Conservation (phyloP, 345 rosid species). For the Linum lewisii region DNA sequence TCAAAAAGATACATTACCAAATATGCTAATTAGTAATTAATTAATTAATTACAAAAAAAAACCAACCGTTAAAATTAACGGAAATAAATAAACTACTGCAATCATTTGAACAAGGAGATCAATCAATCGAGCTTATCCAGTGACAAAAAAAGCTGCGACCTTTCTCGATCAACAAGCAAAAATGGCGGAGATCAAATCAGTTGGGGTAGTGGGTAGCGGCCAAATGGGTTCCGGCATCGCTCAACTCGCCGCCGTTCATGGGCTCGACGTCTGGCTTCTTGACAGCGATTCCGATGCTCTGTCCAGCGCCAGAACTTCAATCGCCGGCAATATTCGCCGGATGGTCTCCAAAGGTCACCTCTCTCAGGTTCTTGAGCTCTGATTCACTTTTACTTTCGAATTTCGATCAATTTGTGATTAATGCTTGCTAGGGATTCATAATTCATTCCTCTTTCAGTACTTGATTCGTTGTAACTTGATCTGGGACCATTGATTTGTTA, state of each 20-base stretch:
- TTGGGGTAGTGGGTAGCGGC: constrained; percentile 77
- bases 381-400: too few relatives aligned
- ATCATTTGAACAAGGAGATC: too few relatives aligned
- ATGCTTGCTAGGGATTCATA: background rate
- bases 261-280: constrained; percentile 51
- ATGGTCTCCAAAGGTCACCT: constrained; percentile 55
- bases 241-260: constrained; percentile 62
- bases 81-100: too few relatives aligned
- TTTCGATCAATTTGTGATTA: too few relatives aligned
- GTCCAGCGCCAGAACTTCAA: constrained; percentile 41
- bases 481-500: background rate
- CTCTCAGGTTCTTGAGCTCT: constrained; percentile 34
- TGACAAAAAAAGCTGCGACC: background rate
- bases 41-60: too few relatives aligned
- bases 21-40: too few relatives aligned
- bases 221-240: constrained; percentile 99
- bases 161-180: background rate
- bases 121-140: background rate
- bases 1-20: too few relatives aligned
- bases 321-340: constrained; percentile 47
- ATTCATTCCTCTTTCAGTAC: too few relatives aligned
- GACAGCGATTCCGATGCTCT: constrained; percentile 63
- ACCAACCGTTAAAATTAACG: too few relatives aligned
- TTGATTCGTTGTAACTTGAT: background rate
- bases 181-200: constrained; percentile 37